phyloP scores from a whole-genome alignment of 192 early-diverging fungal genomes.

The Lobosporangium transversale region DNA sequence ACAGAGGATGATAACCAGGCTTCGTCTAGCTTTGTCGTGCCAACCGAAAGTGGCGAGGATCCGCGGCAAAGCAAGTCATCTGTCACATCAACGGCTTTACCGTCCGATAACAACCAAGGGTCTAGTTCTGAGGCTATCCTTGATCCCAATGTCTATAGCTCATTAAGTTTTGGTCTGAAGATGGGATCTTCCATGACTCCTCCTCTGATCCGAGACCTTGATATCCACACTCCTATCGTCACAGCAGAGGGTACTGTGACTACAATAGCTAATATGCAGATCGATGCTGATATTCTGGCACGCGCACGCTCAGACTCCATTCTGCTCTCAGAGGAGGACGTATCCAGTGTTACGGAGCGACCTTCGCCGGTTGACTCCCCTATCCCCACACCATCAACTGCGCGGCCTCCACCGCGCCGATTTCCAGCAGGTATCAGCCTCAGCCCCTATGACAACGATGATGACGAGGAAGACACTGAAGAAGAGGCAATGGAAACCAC shows the following conservation, averaged over 20 bases:
- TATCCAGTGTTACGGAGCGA: neutral
- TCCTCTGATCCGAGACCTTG: conserved; percentile 21
- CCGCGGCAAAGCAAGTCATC: no score
- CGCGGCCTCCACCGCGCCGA: conserved; percentile 29
- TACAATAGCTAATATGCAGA: conserved; percentile 35
- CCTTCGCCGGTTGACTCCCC: conserved; percentile 45
- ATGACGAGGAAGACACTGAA: no score
- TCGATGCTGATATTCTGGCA: conserved; percentile 24
- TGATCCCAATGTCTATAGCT: neutral
- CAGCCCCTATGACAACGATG: conserved; percentile 7
- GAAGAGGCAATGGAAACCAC: no score
- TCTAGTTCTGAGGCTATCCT: conserved; percentile 7
- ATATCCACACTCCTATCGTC: conserved; percentile 33
- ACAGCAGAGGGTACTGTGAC: conserved; percentile 20
- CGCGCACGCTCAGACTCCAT: conserved; percentile 30
- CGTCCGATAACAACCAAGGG: no score
- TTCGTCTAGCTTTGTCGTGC: neutral
- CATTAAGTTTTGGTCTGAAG: conserved; percentile 3
- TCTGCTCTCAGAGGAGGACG: conserved; percentile 25
- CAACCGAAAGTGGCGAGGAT: no score
- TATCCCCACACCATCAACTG: conserved; percentile 48
- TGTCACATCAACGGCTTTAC: no score
- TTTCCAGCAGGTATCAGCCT: conserved; percentile 43
- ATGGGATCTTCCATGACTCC: conserved; percentile 5
- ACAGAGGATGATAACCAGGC: neutral